Percentiles rank a stretch among this genome's conserved stretches.
These are phyloP conservation scores for Huntiella abstrusa DNA, from an alignment of 2,329 filamentous ascomycete genomes.

Conservation along the genomic window DNA sequence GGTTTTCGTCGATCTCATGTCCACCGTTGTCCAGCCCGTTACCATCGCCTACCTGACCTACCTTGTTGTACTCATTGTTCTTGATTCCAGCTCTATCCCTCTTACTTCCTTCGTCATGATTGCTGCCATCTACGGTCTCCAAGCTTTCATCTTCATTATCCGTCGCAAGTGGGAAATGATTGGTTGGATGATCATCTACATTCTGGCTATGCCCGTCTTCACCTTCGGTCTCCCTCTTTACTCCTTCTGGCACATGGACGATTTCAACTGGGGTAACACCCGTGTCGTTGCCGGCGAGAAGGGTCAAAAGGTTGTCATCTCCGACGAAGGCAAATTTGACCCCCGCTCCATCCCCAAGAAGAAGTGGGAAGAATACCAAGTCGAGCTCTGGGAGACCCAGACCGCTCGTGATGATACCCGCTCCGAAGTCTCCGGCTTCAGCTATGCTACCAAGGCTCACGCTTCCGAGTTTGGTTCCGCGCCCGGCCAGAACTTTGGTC, in stretches of 20 bases:
- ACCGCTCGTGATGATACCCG: slow-evolving; percentile 62
- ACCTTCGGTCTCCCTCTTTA: slow-evolving; percentile 79
- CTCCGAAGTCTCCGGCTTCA: slow-evolving; percentile 83
- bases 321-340: slow-evolving; percentile 96
- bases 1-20: slow-evolving; percentile 83
- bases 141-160: slow-evolving; percentile 91
- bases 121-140: slow-evolving; percentile 89
- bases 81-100: slow-evolving; percentile 47
- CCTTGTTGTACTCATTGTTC: slow-evolving; percentile 55
- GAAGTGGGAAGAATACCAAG: slow-evolving; percentile 98
- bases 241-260: slow-evolving; percentile 98
- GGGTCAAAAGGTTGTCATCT: slow-evolving; percentile 79
- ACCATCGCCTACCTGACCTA: slow-evolving; percentile 81
- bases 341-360: slow-evolving; percentile 83
- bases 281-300: slow-evolving; percentile 90
- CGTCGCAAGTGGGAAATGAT: slow-evolving; percentile 99
- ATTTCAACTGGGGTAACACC: slow-evolving; percentile 98
- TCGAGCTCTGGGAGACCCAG: slow-evolving; percentile 91
- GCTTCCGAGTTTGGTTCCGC: slow-evolving; percentile 55
- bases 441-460: slow-evolving; percentile 73
- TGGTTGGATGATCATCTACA: slow-evolving; percentile 96
- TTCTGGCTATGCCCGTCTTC: slow-evolving; percentile 81
- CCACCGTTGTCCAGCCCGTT: slow-evolving; percentile 80
- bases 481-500: slow-evolving; percentile 19
- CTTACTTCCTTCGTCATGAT: slow-evolving; percentile 78